phyloP scores from a whole-genome alignment of 768 basidiomycete genomes.

The Tricholoma furcatifolium region DNA sequence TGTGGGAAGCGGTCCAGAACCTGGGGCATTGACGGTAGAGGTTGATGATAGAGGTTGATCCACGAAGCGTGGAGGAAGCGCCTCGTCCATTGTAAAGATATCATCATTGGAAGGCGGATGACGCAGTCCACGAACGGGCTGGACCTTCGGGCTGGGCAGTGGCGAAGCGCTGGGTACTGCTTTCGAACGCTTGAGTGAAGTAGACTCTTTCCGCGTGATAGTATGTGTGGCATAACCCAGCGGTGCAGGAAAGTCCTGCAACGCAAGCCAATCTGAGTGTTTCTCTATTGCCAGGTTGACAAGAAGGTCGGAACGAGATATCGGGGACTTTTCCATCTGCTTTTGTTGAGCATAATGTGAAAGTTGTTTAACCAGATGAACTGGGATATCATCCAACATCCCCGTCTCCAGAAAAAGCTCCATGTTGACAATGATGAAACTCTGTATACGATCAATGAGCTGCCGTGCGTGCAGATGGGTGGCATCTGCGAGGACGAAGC shows the following conservation, averaged over 20 bases:
- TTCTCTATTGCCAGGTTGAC: conserved; percentile 55
- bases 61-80: conserved; percentile 26
- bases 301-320: conserved; percentile 57
- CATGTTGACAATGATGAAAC: conserved; percentile 79
- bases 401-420: conserved; percentile 83
- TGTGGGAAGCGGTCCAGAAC: conserved; percentile 2
- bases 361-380: conserved; percentile 66
- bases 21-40: conserved; percentile 7
- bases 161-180: conserved; percentile 24
- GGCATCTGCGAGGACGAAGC: conserved; percentile 79
- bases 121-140: conserved; percentile 20
- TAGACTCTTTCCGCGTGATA: conserved; percentile 18
- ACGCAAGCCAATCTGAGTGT: conserved; percentile 68
- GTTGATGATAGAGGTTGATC: conserved; percentile 13
- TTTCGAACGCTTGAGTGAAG: conserved; percentile 14
- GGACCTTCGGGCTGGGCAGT: conserved; percentile 16
- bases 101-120: conserved; percentile 54
- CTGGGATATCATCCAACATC: conserved; percentile 75
- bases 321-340: conserved; percentile 67
- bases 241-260: conserved; percentile 65
- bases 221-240: conserved; percentile 36
- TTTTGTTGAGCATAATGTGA: conserved; percentile 50
- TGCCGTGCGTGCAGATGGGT: conserved; percentile 69
- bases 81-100: conserved; percentile 83
- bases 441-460: conserved; percentile 70